A percentile compares a stretch with the other conserved stretches of the same genome.
phyloP scores from a whole-genome alignment of 2,329 filamentous ascomycete species.

The Fusarium paranaense region DNA sequence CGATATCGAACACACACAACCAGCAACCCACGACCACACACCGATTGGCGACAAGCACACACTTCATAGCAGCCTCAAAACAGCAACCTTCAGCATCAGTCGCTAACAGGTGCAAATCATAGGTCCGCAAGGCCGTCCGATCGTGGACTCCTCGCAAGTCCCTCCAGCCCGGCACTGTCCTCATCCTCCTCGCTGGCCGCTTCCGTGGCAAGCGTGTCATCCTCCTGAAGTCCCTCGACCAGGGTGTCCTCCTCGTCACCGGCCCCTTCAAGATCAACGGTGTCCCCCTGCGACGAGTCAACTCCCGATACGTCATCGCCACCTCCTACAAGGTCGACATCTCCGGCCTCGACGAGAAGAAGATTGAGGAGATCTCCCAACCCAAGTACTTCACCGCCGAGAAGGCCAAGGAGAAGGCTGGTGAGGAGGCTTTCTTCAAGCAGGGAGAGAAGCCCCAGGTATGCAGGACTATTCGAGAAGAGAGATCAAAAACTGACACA shows the following conservation, averaged over 20 bases:
- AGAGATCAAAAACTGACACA: constrained; percentile 37
- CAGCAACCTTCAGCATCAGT: constrained; percentile 20
- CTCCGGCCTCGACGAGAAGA: constrained; percentile 86
- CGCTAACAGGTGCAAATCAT: constrained; percentile 50
- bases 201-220: constrained; percentile 99
- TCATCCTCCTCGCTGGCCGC: constrained; percentile 98
- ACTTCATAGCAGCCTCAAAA: constrained; percentile 6
- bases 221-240: constrained; percentile 96
- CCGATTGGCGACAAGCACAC: constrained; percentile 27
- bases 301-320: constrained; percentile 93
- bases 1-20: constrained; percentile 27
- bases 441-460: constrained; percentile 98
- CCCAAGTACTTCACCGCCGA: constrained; percentile 96
- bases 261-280: constrained; percentile 99
- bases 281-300: constrained; percentile 94
- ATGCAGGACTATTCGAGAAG: constrained; percentile 52
- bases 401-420: constrained; percentile 93
- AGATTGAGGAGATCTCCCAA: constrained; percentile 82
- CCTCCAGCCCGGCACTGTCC: constrained; percentile 93
- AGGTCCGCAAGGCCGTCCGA: constrained; percentile 96
- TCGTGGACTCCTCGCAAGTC: constrained; percentile 87
- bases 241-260: constrained; percentile 98
- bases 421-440: constrained; percentile 99
- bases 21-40: constrained; percentile 15
- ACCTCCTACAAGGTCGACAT: constrained; percentile 89